Base-by-base conservation (phyloP, 2,329 filamentous ascomycete genomes). In the Fusarium sp. region DNA sequence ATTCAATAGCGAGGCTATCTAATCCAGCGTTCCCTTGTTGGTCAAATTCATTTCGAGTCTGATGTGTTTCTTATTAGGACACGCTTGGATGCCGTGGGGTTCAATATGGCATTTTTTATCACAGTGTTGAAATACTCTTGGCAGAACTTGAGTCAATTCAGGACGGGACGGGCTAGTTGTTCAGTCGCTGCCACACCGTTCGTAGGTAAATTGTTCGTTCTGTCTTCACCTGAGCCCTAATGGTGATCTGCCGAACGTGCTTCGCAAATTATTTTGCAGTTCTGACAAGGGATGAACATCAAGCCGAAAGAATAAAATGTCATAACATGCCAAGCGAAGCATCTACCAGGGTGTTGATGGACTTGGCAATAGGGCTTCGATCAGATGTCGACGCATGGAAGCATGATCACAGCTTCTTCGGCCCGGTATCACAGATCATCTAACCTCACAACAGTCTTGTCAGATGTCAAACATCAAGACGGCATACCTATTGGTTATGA, bases 161-260 rank as follows among this genome's bases (percentile, higher is more conserved):
- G 52, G 43, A 44, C 36, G 50, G 49, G 17, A 55, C 34, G 26
- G 26, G 39, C 53, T 63, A 63, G 54, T 51, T 51, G 45, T 22
- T 39, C 13, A 36, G 55, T 24, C 61, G 45, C 45, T 57, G 36
- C 57, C 53, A 57, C 66, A 65, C 52, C 46, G 51, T 70, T 43
- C 51, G 31, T 62, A 52, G 56, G 39, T 54, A 38, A 63, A 61
- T 60, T 58, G 51, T 53, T 51, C 43, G 63, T 61, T 66, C 57
- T 46, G 18, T n/a, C 53, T 58, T 72, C 51, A 64, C 67, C 65
- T 58, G 58, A 69, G 67, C 42, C 60, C 69, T 67, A 45, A 69
- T 66, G 59, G 36, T 39, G 69, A 73, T 74, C 69, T 68, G 46
- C 58, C 67, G 49, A 43, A 55, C 49, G 42, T 54, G 53, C 24